phyloP scores from a whole-genome alignment of 108 stramenopile species.

The Pseudonitzschia delicatissima region DNA sequence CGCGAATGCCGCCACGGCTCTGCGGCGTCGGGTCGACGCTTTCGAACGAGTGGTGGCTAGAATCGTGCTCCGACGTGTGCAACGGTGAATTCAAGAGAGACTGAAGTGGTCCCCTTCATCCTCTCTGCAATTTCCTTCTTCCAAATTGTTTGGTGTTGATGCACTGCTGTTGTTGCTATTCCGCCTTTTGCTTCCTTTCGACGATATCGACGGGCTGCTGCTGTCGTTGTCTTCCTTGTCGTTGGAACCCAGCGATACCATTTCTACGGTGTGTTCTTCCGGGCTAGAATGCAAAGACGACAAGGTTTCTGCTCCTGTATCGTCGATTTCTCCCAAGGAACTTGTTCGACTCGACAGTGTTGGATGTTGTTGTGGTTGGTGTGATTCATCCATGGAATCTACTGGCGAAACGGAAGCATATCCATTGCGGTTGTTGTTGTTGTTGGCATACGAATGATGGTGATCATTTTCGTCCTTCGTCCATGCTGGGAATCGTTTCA shows the following conservation, averaged over 20 bases:
- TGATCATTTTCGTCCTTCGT: not conserved
- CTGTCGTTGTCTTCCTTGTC: not conserved
- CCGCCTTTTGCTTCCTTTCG: too few relatives aligned
- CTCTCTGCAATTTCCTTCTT: too few relatives aligned
- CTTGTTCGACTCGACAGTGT: not conserved
- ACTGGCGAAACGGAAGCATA: too few relatives aligned
- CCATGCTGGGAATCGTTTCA: constrained; percentile 13
- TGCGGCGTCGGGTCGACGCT: not conserved
- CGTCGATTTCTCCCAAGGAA: not conserved
- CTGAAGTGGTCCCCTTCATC: constrained; percentile 19
- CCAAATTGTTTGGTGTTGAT: not conserved
- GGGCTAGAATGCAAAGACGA: too few relatives aligned
- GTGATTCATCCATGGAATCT: too few relatives aligned
- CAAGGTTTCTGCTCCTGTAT: too few relatives aligned
- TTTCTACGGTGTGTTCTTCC: not conserved
- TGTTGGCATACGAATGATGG: not conserved
- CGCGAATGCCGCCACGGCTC: not conserved
- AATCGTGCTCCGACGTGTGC: constrained; percentile 12
- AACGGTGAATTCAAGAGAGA: too few relatives aligned
- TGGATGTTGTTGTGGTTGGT: not conserved
- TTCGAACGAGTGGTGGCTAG: not conserved
- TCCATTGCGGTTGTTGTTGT: not conserved
- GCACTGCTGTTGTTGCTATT: not conserved
- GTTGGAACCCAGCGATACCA: not conserved
- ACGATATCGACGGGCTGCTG: not conserved